Base-by-base conservation (phyloP, 768 basidiomycete genomes). In the Cantharellus anzutake region DNA sequence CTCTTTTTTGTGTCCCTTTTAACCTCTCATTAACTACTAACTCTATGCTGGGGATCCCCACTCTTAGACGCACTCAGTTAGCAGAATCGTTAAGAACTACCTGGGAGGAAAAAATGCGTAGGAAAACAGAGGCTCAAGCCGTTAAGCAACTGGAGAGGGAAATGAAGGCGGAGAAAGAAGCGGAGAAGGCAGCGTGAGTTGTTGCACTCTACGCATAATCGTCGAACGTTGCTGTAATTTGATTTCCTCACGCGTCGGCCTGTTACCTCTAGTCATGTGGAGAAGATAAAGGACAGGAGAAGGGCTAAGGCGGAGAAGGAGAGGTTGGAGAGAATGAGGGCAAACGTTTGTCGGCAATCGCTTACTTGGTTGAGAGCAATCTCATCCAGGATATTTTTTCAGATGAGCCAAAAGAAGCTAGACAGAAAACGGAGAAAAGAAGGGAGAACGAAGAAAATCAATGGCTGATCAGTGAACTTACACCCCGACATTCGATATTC, bases 321-420 rank as follows among this genome's bases (percentile, higher is more conserved):
- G 63, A 75, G 83, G 56, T 64, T 83, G 53, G 73, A 74, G 58
- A 68, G 68, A 53, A 73, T 73, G 60, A 71, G 67, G 57, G 67
- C 71, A 52, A 82, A 84, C 66, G 79, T 78, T 60, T 80, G 81
- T 29, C 29, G 39, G 34, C 52, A 5, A 35, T 20, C 38, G 5
- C 59, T 55, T 35, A 7, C 41, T 40, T 29, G 37, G 3, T 61
- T 39, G 4, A 5, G 59, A 39, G 42, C 29, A 44, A n/a, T 5
- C 51, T 38, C 35, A n/a, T 60, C 48, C 37, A 42, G 41, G 11
- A 50, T 3, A 44, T 5, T 56, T 55, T 16, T 34, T 34, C 64
- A 89, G 87, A 84, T 91, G 82, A 84, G 87, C 60, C 84, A 83
- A 52, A 75, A 80, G 59, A 89, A 83, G 69, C 79, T 86, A 44